Conservation (phyloP, 192 early-diverging fungal genomes). For the Coemansia sp. region DNA sequence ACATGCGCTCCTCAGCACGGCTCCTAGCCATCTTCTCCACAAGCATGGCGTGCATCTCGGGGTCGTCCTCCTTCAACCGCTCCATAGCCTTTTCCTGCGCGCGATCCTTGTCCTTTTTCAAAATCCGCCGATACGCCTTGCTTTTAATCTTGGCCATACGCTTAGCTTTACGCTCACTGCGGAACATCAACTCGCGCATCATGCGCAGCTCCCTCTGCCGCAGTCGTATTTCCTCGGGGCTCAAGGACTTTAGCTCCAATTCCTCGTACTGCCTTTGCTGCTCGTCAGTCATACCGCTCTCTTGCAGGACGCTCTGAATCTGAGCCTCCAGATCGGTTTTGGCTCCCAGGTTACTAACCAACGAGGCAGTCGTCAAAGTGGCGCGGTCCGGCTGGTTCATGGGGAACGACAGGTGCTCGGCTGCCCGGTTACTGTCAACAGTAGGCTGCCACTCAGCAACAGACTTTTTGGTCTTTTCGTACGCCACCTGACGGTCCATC, state of each 20-base stretch:
- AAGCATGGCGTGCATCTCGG: constrained; percentile 57
- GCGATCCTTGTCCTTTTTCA: constrained; percentile 76
- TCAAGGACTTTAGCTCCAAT: constrained; percentile 80
- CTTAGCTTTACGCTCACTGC: constrained; percentile 88
- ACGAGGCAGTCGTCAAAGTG: constrained; percentile 13
- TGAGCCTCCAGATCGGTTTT: constrained; percentile 77
- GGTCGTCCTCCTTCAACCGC: constrained; percentile 70
- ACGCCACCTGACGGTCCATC: constrained; percentile 84
- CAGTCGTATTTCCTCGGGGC: constrained; percentile 77
- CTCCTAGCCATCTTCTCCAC: constrained; percentile 42
- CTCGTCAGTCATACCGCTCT: constrained; percentile 75
- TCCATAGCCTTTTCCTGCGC: constrained; percentile 65
- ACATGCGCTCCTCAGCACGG: constrained; percentile 91
- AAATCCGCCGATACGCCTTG: constrained; percentile 90
- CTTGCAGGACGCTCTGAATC: constrained; percentile 68
- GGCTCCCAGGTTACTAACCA: constrained; percentile 25
- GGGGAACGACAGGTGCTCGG: constrained; percentile 80
- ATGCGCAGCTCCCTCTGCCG: constrained; percentile 79
- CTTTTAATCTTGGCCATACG: constrained; percentile 97
- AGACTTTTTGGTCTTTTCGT: constrained; percentile 78
- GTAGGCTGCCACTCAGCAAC: constrained; percentile 84
- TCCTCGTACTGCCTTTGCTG: constrained; percentile 83
- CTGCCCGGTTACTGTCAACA: constrained; percentile 80
- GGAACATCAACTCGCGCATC: constrained; percentile 95
- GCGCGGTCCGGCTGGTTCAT: constrained; percentile 13